Conservation (phyloP, 345 rosid species). For the thale cress (Arabidopsis thaliana) region TAIR10.1 NC_003074.8:18407501-18408000, state of each 20-base stretch:
- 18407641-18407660: constrained; percentile 87
- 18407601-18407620: constrained; percentile 85
- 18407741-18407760: not conserved
- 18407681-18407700: constrained; percentile 32
- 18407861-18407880: constrained; percentile 94
- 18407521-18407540: constrained; percentile 98
- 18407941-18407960: constrained; percentile 30
- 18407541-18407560: constrained; percentile 88
- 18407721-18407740: not conserved
- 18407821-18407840: constrained; percentile 21
- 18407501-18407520: constrained; percentile 89
- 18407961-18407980: not conserved
- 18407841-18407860: constrained; percentile 88
- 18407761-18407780: constrained; percentile 12
- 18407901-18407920: constrained; percentile 89
- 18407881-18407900: constrained; percentile 91
- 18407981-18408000: not conserved
- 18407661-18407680: constrained; percentile 77
- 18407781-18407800: not conserved
- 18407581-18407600: constrained; percentile 99
- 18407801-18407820: constrained; percentile 5
- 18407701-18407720: not conserved
- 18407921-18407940: constrained; percentile 88
- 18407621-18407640: constrained; percentile 76
- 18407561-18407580: constrained; percentile 97